Conservation (phyloP, 2,329 filamentous ascomycete genomes). For the Fusarium algeriense region DNA sequence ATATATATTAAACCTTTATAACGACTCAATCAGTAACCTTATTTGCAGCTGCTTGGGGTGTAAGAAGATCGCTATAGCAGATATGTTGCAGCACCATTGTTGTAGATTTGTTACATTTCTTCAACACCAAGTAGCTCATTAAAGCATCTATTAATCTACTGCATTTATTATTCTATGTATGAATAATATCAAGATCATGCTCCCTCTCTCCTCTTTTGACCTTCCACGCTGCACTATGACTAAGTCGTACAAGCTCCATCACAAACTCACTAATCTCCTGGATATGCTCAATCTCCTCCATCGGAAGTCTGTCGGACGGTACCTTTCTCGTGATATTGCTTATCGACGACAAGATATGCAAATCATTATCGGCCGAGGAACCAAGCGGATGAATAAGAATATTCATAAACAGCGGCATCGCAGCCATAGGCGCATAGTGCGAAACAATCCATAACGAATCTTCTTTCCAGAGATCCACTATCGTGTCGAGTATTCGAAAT, state of each 20-base stretch:
- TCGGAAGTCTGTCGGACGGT: conserved; percentile 27
- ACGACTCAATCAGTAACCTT: no score
- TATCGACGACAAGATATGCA: conserved; percentile 36
- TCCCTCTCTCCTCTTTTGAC: conserved; percentile 32
- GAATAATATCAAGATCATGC: conserved; percentile 37
- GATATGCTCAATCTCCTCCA: conserved; percentile 39
- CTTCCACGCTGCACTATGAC: conserved; percentile 39
- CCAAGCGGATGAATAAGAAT: conserved; percentile 39
- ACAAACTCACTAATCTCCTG: conserved; percentile 39
- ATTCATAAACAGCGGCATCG: conserved; percentile 37
- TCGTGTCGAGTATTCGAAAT: conserved; percentile 31
- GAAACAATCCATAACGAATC: conserved; percentile 35
- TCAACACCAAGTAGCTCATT: rapidly evolving
- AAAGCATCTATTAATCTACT: neutral
- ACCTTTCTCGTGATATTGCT: conserved; percentile 35
- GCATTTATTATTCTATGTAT: neutral
- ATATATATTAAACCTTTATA: no score
- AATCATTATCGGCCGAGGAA: conserved; percentile 23
- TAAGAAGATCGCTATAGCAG: no score
- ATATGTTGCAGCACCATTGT: no score
- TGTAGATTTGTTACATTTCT: no score
- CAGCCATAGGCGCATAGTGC: conserved; percentile 35
- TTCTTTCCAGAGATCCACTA: conserved; percentile 36
- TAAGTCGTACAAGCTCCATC: conserved; percentile 37
- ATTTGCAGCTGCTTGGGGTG: no score